phyloP scores from a whole-genome alignment of 2,329 filamentous ascomycete species.

The Grosmannia clavigera region DNA sequence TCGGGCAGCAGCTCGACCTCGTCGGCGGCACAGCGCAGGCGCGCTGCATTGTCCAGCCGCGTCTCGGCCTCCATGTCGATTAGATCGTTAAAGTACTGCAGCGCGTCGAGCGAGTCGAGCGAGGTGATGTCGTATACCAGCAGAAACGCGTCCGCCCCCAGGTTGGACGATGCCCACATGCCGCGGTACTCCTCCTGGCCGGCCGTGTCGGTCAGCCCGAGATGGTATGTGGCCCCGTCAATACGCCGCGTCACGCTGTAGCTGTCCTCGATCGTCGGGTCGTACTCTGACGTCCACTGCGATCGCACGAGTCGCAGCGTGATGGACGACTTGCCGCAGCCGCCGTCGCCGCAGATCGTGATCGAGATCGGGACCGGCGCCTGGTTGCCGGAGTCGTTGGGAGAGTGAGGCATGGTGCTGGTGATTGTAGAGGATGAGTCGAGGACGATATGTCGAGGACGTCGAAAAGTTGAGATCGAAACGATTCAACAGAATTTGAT shows the following conservation, averaged over 20 bases:
- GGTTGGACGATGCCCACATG: slow-evolving; percentile 71
- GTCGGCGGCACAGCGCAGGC: slow-evolving; percentile 29
- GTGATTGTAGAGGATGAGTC: background rate
- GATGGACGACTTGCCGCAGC: slow-evolving; percentile 76
- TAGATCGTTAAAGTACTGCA: slow-evolving; percentile 70
- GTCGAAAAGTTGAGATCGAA: background rate
- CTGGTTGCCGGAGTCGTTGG: slow-evolving; percentile 16
- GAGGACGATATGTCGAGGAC: too few species aligned
- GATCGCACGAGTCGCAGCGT: slow-evolving; percentile 71
- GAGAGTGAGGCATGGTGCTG: slow-evolving; percentile 7
- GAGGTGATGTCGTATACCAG: slow-evolving; percentile 82
- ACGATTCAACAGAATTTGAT: too few species aligned
- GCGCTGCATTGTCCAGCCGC: slow-evolving; percentile 49
- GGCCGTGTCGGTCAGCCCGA: slow-evolving; percentile 70
- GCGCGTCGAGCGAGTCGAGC: slow-evolving; percentile 51
- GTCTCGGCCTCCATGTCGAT: slow-evolving; percentile 74
- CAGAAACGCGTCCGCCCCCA: slow-evolving; percentile 70
- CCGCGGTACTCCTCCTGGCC: slow-evolving; percentile 85
- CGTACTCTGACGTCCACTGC: slow-evolving; percentile 75
- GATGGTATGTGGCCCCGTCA: slow-evolving; percentile 69
- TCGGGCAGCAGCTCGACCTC: slow-evolving; percentile 6
- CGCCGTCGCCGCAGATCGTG: slow-evolving; percentile 77
- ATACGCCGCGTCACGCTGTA: slow-evolving; percentile 72
- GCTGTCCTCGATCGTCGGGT: slow-evolving; percentile 72
- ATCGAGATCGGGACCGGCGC: slow-evolving; percentile 52